Conservation (phyloP, 495 filamentous ascomycete genomes). For the Mycothermus thermophilus region DNA sequence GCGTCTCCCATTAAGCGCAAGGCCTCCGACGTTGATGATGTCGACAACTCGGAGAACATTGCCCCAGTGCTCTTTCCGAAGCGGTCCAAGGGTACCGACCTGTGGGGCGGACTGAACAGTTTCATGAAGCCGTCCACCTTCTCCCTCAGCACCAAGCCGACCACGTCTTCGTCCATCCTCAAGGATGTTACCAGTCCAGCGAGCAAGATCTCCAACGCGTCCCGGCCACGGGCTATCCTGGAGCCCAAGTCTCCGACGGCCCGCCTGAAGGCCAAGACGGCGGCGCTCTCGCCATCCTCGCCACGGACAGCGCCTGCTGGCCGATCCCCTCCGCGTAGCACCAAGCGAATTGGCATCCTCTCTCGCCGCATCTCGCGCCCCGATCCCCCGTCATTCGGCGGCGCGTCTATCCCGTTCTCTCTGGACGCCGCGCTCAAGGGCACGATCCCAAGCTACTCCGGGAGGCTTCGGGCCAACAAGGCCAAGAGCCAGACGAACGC, state of each 20-base stretch:
- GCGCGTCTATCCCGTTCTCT: slow-evolving; percentile 47
- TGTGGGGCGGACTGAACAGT: slow-evolving; percentile 26
- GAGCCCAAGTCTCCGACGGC: slow-evolving; percentile 34
- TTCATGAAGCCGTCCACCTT: slow-evolving; percentile 37
- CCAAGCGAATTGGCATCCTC: slow-evolving; percentile 49
- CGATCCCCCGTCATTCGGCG: slow-evolving; percentile 39
- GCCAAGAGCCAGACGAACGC: slow-evolving; percentile 4
- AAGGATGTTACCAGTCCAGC: slow-evolving; percentile 16
- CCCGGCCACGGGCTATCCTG: slow-evolving; percentile 26
- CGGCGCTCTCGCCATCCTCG: slow-evolving; percentile 31
- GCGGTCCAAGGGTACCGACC: slow-evolving; percentile 49
- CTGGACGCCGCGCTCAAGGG: slow-evolving; percentile 64
- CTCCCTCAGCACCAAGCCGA: slow-evolving; percentile 25
- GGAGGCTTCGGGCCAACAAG: slow-evolving; percentile 13
- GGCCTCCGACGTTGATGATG: slow-evolving; percentile 30
- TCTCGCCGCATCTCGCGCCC: slow-evolving; percentile 45
- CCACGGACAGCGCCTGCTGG: slow-evolving; percentile 44
- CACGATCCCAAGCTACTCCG: slow-evolving; percentile 44
- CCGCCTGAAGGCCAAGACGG: slow-evolving; percentile 26
- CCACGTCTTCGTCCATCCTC: slow-evolving; percentile 11
- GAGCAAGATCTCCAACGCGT: too few relatives aligned
- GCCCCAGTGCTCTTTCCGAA: slow-evolving; percentile 58
- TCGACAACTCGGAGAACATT: slow-evolving; percentile 64
- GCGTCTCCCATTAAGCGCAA: slow-evolving; percentile 31
- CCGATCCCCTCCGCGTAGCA: slow-evolving; percentile 44